Conservation (phyloP, 331 rosid genomes). For the Dryas integrifolia region DNA sequence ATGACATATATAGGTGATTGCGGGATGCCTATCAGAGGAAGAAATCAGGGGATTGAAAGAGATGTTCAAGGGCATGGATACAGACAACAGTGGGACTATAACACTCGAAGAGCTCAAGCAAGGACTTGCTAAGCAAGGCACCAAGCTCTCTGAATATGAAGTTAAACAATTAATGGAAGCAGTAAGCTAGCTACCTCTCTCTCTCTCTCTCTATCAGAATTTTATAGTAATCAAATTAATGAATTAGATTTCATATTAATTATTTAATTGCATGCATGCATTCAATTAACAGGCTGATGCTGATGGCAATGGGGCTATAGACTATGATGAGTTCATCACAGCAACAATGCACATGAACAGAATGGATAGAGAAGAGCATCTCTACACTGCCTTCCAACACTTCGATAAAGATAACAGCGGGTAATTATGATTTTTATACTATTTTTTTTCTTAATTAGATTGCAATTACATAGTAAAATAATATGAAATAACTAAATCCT, state of each 20-base stretch:
- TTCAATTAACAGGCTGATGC: slow-evolving; percentile 72
- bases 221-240: no score
- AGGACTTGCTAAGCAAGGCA: slow-evolving; percentile 95
- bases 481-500: no score
- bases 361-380: slow-evolving; percentile 91
- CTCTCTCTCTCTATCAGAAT: neutral
- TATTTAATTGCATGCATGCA: neutral
- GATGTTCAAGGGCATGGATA: slow-evolving; percentile 89
- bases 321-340: slow-evolving; percentile 93
- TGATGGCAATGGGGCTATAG: slow-evolving; percentile 91
- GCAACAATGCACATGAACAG: slow-evolving; percentile 97
- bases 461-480: no score
- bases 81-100: slow-evolving; percentile 92
- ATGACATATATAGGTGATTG: slow-evolving; percentile 57
- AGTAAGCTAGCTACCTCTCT: slow-evolving; percentile 40
- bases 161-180: slow-evolving; percentile 92
- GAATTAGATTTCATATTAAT: neutral
- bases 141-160: slow-evolving; percentile 75
- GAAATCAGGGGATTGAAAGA: slow-evolving; percentile 95
- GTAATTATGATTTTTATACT: slow-evolving; percentile 23
- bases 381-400: slow-evolving; percentile 93
- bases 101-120: slow-evolving; percentile 96
- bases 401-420: slow-evolving; percentile 96
- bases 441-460: no score
- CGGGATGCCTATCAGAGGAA: slow-evolving; percentile 95